Evolutionary conservation across 495 filamentous ascomycete genomes (phyloP), one percentile per base, ranked within the genome.

Genomic region (Penicillium maclennaniae): DNA sequence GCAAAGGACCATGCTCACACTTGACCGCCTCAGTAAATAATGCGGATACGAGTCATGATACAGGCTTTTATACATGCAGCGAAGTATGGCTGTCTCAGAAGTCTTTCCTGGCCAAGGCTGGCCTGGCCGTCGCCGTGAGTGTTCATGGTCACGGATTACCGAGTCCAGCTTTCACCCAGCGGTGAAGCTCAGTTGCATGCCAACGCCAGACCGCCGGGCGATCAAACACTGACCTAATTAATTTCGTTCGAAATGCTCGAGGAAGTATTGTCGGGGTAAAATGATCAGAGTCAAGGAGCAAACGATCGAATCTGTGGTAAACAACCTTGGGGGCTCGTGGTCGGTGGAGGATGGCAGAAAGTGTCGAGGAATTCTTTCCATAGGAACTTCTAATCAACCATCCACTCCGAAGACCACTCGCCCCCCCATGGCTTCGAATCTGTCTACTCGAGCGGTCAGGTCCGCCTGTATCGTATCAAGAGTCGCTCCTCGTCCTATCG

Each of bases 391-490:
- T 49, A 45, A 27, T 53, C 31, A 43, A 17, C 50, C 39, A 40
- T 36, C 47, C 31, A 48, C 42, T 38, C 45, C 46, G 37, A 54
- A 54, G 60, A 43, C 54, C 60, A 58, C 49, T 46, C 56, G 45
- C 36, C 28, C 45, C 53, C 25, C 59, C 54, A 75, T 75, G 72
- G 69, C 70, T 62, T 72, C 69, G 45, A 62, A 62, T 52, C 48
- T 72, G 16, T 66, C 69, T 17, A 58, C 58, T 45, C 68, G 72
- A 59, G 62, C 63, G 63, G 65, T 56, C 56, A 72, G 63, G 60
- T 51, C 69, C 48, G 65, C 69, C 62, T 69, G 69, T 45, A 58
- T 62, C 40, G 60, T 61, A 27, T 70, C 61, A 21, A 65, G 54
- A 51, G 43, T 49, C 25, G 52, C 26, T 17, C 39, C 60, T 44